Conservation (phyloP, 345 rosid species). For the Eutrema japonicum region DNA sequence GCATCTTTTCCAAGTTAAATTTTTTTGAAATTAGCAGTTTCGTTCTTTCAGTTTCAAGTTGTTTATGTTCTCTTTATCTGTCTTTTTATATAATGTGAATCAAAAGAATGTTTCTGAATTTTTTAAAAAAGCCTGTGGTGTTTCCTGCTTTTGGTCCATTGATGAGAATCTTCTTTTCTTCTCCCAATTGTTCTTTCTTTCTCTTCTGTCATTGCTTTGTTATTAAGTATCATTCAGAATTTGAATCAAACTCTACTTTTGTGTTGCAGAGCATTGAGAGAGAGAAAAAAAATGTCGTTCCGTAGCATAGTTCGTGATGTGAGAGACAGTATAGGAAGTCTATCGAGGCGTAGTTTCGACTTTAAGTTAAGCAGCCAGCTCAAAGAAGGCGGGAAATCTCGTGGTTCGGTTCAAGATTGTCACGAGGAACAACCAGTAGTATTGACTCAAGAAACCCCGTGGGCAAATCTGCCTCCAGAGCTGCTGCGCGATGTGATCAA, state of each 20-base stretch:
- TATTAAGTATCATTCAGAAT: conserved; percentile 47
- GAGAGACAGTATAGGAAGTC: conserved; percentile 91
- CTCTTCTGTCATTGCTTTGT: conserved; percentile 46
- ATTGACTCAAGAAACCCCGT: conserved; percentile 66
- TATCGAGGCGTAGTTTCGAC: conserved; percentile 87
- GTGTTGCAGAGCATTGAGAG: conserved; percentile 30
- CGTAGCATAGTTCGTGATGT: conserved; percentile 90
- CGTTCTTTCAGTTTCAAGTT: conserved; percentile 27
- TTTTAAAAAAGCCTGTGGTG: conserved; percentile 46
- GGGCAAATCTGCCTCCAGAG: conserved; percentile 95
- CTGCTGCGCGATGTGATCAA: conserved; percentile 83
- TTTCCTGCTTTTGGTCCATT: conserved; percentile 67
- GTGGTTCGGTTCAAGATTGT: conserved; percentile 70
- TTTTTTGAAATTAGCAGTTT: conserved; percentile 28
- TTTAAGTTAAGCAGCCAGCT: conserved; percentile 68
- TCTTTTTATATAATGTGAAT: conserved; percentile 35
- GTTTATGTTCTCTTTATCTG: conserved; percentile 25
- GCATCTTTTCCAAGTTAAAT: not conserved
- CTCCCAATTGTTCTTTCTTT: conserved; percentile 44
- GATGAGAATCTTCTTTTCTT: conserved; percentile 65
- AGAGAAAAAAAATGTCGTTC: conserved; percentile 64
- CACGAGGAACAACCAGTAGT: conserved; percentile 54
- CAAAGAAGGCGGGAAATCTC: conserved; percentile 68
- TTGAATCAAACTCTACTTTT: conserved; percentile 35
- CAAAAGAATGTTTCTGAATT: conserved; percentile 56